Percentiles rank a stretch among this genome's conserved stretches.
These are phyloP conservation scores for Gaeumannomyces sp. DNA, from an alignment of 2,329 filamentous ascomycete species.

Conservation along the genomic window DNA sequence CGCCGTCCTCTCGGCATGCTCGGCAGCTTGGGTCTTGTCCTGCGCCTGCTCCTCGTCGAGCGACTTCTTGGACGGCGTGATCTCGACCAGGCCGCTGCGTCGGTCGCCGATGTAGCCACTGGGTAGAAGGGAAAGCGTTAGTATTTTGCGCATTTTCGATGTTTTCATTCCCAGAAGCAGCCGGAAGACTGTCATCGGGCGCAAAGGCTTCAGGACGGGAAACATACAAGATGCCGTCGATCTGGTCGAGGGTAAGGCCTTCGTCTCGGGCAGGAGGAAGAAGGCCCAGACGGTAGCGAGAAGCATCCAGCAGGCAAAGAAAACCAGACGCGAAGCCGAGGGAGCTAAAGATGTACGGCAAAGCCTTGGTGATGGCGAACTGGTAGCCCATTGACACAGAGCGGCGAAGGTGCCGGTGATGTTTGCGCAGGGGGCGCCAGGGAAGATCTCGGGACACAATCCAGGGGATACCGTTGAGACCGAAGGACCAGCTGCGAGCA, in stretches of 20 bases:
- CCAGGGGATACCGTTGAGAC: constrained; percentile 40
- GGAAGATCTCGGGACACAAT: constrained; percentile 40
- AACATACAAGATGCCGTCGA: constrained; percentile 31
- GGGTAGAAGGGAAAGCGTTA: not conserved
- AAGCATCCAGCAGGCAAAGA: constrained; percentile 48
- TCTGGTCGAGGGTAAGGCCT: constrained; percentile 46
- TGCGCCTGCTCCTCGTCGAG: not conserved
- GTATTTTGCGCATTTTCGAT: not conserved
- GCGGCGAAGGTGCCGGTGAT: constrained; percentile 35
- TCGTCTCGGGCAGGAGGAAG: constrained; percentile 49
- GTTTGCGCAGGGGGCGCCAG: constrained; percentile 34
- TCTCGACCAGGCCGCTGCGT: not conserved
- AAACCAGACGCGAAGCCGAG: constrained; percentile 48
- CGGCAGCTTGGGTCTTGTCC: not conserved
- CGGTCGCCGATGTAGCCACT: constrained; percentile 6
- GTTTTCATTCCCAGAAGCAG: not conserved
- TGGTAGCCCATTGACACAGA: constrained; percentile 36
- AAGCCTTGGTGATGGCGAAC: constrained; percentile 36
- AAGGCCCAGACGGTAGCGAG: constrained; percentile 41
- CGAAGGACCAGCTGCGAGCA: constrained; percentile 30
- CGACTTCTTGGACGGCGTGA: constrained; percentile 2
- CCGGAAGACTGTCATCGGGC: too few relatives aligned
- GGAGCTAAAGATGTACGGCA: constrained; percentile 38
- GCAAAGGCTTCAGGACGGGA: not conserved
- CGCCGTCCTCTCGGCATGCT: not conserved